Percentiles rank a stretch among this genome's conserved stretches.
Conservation (phyloP, 1,284 basidiomycete genomes). For the Mycena sp. region DNA sequence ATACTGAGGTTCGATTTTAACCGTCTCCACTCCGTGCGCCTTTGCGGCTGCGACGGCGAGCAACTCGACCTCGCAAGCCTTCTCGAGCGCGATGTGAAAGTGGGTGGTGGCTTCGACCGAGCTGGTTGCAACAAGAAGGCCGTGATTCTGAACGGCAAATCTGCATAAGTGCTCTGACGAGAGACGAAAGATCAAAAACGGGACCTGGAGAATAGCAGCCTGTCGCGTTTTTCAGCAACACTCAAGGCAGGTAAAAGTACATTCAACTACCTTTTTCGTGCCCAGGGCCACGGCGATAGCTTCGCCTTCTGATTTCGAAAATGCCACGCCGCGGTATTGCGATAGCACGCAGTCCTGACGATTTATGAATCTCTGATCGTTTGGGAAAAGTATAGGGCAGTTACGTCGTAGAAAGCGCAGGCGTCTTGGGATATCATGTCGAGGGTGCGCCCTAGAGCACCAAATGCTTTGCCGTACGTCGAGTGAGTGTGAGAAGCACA, state of each 20-base stretch:
- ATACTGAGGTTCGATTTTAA: background rate
- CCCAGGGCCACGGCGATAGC: slow-evolving; percentile 65
- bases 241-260: no score
- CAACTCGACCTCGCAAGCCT: no score
- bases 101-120: slow-evolving; percentile 46
- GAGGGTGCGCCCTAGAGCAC: slow-evolving; percentile 62
- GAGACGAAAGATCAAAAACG: no score
- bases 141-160: slow-evolving; percentile 65
- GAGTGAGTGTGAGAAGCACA: no score
- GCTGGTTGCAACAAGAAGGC: slow-evolving; percentile 57
- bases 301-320: slow-evolving; percentile 63
- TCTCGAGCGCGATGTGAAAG: slow-evolving; percentile 43
- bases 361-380: background rate
- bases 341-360: slow-evolving; percentile 44
- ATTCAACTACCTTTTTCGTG: slow-evolving; percentile 47
- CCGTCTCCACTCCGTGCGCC: background rate
- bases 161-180: no score
- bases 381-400: background rate
- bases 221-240: no score
- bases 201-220: no score
- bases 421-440: slow-evolving; percentile 62
- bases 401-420: slow-evolving; percentile 53
- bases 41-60: no score
- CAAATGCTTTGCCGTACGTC: slow-evolving; percentile 69
- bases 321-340: slow-evolving; percentile 65